Percentiles rank a stretch among this genome's conserved stretches.
Conservation (phyloP, 2,329 filamentous ascomycete genomes). For the Eutypa lata region DNA sequence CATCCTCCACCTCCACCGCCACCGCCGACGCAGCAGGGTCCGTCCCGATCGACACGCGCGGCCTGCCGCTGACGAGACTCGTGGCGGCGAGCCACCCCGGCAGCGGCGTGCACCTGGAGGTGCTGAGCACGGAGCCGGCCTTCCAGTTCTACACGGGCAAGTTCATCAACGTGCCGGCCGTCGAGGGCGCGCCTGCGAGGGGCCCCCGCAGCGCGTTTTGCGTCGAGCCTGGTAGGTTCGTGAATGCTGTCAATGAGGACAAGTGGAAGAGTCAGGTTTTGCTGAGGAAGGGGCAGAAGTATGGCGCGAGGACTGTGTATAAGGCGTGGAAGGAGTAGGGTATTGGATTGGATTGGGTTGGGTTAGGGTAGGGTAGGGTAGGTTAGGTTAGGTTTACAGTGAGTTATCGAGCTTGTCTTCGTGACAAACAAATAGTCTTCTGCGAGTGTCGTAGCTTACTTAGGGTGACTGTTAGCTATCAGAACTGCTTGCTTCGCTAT, state of each 20-base stretch:
- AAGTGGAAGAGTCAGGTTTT: slow-evolving; percentile 77
- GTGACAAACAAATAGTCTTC: too few relatives aligned
- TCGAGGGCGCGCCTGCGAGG: slow-evolving; percentile 61
- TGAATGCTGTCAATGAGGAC: slow-evolving; percentile 81
- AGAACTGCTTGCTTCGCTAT: too few relatives aligned
- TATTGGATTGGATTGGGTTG: too few relatives aligned
- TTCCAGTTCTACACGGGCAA: slow-evolving; percentile 97
- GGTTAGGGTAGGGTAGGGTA: too few relatives aligned
- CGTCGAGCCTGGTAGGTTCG: slow-evolving; percentile 86
- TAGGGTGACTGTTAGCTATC: too few relatives aligned
- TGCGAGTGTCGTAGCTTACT: too few relatives aligned
- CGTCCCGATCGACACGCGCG: slow-evolving; percentile 65
- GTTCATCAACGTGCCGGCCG: slow-evolving; percentile 72
- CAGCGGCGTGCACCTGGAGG: slow-evolving; percentile 77
- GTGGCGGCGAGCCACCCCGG: slow-evolving; percentile 71
- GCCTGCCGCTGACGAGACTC: slow-evolving; percentile 60
- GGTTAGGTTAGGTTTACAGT: too few relatives aligned
- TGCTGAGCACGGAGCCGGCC: slow-evolving; percentile 86
- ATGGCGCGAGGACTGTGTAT: slow-evolving; percentile 80
- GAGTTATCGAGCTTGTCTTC: too few relatives aligned
- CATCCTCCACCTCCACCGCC: slow-evolving; percentile 44
- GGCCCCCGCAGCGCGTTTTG: slow-evolving; percentile 76
- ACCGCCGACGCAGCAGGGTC: too few relatives aligned
- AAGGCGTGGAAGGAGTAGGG: slow-evolving; percentile 71
- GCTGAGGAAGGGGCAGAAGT: slow-evolving; percentile 80